Conservation (phyloP, 306 rosid species). For the Casuarina equisetifolia region DNA sequence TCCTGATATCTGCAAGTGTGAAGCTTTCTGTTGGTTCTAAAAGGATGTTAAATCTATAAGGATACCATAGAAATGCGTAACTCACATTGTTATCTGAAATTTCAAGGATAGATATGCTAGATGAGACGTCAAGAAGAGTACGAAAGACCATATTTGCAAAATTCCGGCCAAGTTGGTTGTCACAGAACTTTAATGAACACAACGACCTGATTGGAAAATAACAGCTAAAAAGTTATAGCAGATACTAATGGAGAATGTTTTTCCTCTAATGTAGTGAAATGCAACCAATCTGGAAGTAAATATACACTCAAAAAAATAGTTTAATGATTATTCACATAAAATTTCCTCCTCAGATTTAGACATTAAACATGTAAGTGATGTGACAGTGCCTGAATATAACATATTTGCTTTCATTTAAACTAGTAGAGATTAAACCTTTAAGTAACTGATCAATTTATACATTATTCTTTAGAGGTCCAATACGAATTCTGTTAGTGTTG, state of each 20-base stretch:
- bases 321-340: background rate
- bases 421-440: background rate
- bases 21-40: constrained; percentile 30
- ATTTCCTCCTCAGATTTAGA: background rate
- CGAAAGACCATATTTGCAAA: constrained; percentile 58
- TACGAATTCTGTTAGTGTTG: background rate
- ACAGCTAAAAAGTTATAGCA: constrained; percentile 19
- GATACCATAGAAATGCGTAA: constrained; percentile 26
- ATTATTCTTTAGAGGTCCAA: background rate
- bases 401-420: background rate
- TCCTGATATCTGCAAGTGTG: constrained; percentile 66
- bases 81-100: constrained; percentile 85
- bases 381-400: background rate
- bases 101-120: constrained; percentile 71
- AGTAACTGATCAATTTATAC: background rate
- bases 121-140: constrained; percentile 65
- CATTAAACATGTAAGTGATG: background rate
- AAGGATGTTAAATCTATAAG: constrained; percentile 21
- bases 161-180: constrained; percentile 51
- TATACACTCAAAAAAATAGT: background rate
- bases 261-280: background rate
- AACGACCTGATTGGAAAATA: constrained; percentile 58
- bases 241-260: background rate
- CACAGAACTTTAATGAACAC: constrained; percentile 59
- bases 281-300: constrained; percentile 4